These are phyloP conservation scores for Diutina scorzettiae DNA, from an alignment of 1,139 yeast species.

Conservation along the genomic window DNA sequence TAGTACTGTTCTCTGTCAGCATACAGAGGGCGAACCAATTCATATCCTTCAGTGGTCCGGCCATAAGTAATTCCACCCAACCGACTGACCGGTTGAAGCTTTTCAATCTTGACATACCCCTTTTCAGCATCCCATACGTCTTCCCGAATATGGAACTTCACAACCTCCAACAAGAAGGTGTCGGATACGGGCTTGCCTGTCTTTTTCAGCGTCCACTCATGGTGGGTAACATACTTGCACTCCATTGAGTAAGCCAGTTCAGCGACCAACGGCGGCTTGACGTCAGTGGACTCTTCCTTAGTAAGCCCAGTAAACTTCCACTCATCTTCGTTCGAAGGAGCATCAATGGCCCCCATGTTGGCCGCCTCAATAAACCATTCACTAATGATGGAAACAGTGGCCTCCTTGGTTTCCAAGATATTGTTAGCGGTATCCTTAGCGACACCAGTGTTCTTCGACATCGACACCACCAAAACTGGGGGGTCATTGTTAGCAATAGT, in stretches of 20 bases:
- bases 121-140: constrained; percentile 34
- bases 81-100: constrained; percentile 42
- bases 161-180: constrained; percentile 39
- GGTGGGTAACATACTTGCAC: constrained; percentile 33
- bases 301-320: constrained; percentile 48
- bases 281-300: constrained; percentile 29
- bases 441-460: constrained; percentile 25
- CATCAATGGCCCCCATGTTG: constrained; percentile 33
- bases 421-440: constrained; percentile 41
- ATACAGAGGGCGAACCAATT: constrained; percentile 9
- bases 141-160: constrained; percentile 45
- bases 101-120: constrained; percentile 30
- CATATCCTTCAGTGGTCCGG: constrained; percentile 31
- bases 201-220: constrained; percentile 34
- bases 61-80: constrained; percentile 45
- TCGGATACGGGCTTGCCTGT: constrained; percentile 28
- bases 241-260: constrained; percentile 53
- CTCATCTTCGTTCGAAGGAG: constrained; percentile 41
- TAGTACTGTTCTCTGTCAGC: background rate
- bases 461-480: constrained; percentile 43
- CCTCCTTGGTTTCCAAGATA: constrained; percentile 38
- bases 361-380: constrained; percentile 62
- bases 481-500: constrained; percentile 41
- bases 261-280: constrained; percentile 45
- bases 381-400: constrained; percentile 45